A percentile compares a stretch with the other conserved stretches of the same genome.
Evolutionary conservation across 106 monocot species (phyloP).

Genomic region (Dendrobium huoshanense): DNA sequence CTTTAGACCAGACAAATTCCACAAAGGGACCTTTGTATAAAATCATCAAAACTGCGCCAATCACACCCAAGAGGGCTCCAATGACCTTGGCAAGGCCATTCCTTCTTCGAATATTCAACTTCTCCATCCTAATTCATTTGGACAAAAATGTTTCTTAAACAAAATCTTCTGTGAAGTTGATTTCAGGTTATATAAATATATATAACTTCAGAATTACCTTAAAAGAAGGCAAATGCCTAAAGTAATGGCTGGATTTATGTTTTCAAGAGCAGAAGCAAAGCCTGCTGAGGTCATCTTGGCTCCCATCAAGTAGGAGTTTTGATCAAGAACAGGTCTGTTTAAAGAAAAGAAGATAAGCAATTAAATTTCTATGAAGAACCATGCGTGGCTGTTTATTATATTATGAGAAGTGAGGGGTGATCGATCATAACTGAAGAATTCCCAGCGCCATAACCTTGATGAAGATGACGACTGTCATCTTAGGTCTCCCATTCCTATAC

Average conservation of each 20-base stretch:
- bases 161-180: too few relatives aligned
- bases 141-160: background rate
- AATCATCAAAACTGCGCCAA: constrained; percentile 56
- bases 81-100: constrained; percentile 41
- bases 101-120: constrained; percentile 35
- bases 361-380: background rate
- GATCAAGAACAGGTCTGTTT: constrained; percentile 73
- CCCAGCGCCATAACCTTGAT: constrained; percentile 24
- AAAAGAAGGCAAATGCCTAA: constrained; percentile 56
- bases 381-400: too few relatives aligned
- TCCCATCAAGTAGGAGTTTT: constrained; percentile 76
- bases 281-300: constrained; percentile 61
- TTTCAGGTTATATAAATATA: background rate
- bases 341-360: background rate
- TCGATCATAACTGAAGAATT: too few relatives aligned
- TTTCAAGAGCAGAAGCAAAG: constrained; percentile 49
- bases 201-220: constrained; percentile 18
- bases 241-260: constrained; percentile 76
- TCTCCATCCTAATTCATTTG: constrained; percentile 41
- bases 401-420: background rate
- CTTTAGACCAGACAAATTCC: constrained; percentile 21
- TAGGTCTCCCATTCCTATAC: constrained; percentile 53
- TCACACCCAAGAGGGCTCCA: constrained; percentile 39
- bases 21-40: constrained; percentile 55
- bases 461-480: constrained; percentile 60